Evolutionary conservation across 306 rosid species (phyloP).

Genomic region (Oemleria cerasiformis): DNA sequence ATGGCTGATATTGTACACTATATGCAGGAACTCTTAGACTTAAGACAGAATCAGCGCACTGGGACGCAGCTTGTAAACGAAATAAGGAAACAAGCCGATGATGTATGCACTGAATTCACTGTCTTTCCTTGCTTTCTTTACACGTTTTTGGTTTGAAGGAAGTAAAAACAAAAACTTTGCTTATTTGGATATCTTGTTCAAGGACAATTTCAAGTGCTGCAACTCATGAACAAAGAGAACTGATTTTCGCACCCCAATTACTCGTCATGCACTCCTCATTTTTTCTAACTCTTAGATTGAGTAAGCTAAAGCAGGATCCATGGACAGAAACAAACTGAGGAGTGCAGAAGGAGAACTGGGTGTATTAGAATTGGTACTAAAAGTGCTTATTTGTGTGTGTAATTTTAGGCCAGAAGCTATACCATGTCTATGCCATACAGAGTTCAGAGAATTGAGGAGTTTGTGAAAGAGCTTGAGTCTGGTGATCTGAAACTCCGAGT

Average conservation of each 20-base stretch:
- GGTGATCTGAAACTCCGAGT: slow-evolving; percentile 96
- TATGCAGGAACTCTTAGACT: slow-evolving; percentile 79
- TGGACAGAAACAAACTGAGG: too few relatives aligned
- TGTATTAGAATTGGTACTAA: background rate
- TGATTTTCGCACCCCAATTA: too few relatives aligned
- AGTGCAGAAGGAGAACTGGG: too few relatives aligned
- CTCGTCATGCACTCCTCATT: too few relatives aligned
- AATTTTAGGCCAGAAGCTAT: slow-evolving; percentile 67
- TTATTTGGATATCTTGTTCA: background rate
- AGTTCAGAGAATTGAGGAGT: slow-evolving; percentile 88
- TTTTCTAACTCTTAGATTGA: too few relatives aligned
- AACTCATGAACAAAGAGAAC: too few relatives aligned
- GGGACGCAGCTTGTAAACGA: slow-evolving; percentile 67
- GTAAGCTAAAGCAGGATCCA: too few relatives aligned
- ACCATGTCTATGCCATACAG: slow-evolving; percentile 95
- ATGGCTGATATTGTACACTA: slow-evolving; percentile 16
- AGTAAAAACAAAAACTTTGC: background rate
- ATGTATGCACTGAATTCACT: slow-evolving; percentile 41
- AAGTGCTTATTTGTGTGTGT: background rate
- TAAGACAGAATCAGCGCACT: slow-evolving; percentile 56
- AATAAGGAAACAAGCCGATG: slow-evolving; percentile 85
- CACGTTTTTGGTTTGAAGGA: slow-evolving; percentile 6
- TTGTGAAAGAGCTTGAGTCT: slow-evolving; percentile 74
- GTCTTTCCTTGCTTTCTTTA: slow-evolving; percentile 14
- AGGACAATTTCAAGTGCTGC: background rate